Evolutionary conservation across 106 monocot species (phyloP), one percentile per base, ranked within the genome.

Genomic region (Dioscorea alata): DNA sequence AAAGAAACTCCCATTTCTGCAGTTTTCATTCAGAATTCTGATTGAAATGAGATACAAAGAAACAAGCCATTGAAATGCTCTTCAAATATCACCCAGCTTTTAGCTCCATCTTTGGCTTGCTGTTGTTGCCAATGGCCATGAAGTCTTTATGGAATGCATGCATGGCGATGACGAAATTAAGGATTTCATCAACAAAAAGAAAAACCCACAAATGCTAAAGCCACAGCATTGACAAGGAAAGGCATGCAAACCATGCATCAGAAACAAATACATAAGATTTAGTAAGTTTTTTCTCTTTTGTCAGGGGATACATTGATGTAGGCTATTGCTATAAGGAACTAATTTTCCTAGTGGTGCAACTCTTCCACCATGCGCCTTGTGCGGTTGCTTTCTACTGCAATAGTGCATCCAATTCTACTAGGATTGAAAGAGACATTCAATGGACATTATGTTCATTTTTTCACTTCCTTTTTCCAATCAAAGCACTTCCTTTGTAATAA

Each of bases 1-100:
- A 77, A 70, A 63, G 69, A 23, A 77, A 63, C 70, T 49, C 77
- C 70, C 63, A 77, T 71, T 77, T 77, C 77, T 77, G 33, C 77
- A 57, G 51, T 64, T 48, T 53, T 71, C 42, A 42, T 63, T 15
- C 42, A 53, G 48, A 14, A 24, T 33, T 6, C 5, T 5, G 31
- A 48, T 9, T 19, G 33, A 59, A 28, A 14, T 42, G 20, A 54
- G 17, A 28, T 56, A 35, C 57, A 64, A 52, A 63, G 64, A 42
- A 64, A 50, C 6, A 0, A 33, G 0, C 12, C 14, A 33, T 16
- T 17, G 8, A 33, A 35, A 35, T 33, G 12, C 8, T 10, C 10
- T 33, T 64, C 33, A 28, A 28, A 28, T 28, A 28, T 1, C 28
- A 28, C 28, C 28, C 28, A 28, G 28, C 28, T 28, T 18, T 0